Evolutionary conservation across 192 early-diverging fungal genomes (phyloP).

Genomic region (Phlyctochytrium planicorne): DNA sequence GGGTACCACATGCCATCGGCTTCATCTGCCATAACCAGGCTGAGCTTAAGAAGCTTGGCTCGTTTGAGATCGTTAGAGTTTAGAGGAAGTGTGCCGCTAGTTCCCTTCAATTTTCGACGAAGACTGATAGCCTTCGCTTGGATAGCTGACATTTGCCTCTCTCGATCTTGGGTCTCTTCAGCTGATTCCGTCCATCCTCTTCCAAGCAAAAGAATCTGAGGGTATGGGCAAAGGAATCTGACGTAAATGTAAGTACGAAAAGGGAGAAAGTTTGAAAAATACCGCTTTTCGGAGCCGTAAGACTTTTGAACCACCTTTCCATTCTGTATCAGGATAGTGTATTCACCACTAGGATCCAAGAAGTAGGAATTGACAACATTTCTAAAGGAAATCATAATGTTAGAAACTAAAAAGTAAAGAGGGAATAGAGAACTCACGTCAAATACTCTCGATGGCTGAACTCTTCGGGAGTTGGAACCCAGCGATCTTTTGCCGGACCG

Average conservation of each 20-base stretch:
- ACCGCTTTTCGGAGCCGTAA: conserved; percentile 90
- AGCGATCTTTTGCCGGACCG: too few species aligned
- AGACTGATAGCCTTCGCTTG: background rate
- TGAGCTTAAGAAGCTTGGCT: background rate
- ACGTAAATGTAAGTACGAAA: conserved; percentile 3
- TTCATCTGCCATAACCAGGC: background rate
- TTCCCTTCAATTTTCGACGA: background rate
- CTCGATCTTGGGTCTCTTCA: background rate
- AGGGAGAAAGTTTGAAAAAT: too few species aligned
- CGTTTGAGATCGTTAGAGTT: background rate
- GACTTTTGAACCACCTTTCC: conserved; percentile 91
- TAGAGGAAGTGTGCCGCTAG: background rate
- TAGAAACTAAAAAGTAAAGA: too few species aligned
- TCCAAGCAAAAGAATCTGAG: conserved; percentile 76
- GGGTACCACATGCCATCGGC: background rate
- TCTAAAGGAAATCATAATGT: too few species aligned
- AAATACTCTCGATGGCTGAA: too few species aligned
- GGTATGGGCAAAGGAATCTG: conserved; percentile 81
- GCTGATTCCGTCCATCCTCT: conserved; percentile 65
- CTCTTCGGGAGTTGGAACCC: too few species aligned
- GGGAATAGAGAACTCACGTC: too few species aligned
- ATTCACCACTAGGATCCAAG: conserved; percentile 29
- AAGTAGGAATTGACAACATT: conserved; percentile 1
- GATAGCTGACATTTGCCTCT: background rate
- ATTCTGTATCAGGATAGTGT: conserved; percentile 78